These are phyloP conservation scores for Lumnitzera racemosa DNA, from an alignment of 345 rosid genomes.

Conservation along the genomic window DNA sequence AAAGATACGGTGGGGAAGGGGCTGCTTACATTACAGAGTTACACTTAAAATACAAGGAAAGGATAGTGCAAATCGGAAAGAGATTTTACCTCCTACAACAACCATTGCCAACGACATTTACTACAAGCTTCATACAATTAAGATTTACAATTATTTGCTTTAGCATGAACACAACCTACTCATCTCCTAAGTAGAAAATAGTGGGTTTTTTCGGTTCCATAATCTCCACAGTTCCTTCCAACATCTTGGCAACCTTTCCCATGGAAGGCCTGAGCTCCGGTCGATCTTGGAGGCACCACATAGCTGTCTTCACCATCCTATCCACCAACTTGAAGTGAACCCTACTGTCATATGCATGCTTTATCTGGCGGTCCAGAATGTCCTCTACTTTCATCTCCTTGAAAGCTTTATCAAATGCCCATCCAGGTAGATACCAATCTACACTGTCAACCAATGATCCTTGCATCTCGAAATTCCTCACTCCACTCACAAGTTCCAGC, in stretches of 20 bases:
- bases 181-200: conserved; percentile 49
- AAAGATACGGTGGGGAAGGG: too few species aligned
- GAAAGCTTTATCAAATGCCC: conserved; percentile 64
- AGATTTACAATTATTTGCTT: too few species aligned
- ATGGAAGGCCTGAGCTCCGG: conserved; percentile 54
- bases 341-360: conserved; percentile 37
- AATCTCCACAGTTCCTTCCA: conserved; percentile 69
- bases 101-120: too few species aligned
- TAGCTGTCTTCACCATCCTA: conserved; percentile 67
- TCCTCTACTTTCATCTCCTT: conserved; percentile 59
- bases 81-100: too few species aligned
- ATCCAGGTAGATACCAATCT: conserved; percentile 61
- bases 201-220: conserved; percentile 62
- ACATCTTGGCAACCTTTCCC: conserved; percentile 75
- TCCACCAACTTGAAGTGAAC: conserved; percentile 48
- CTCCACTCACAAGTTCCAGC: conserved; percentile 51
- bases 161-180: conserved; percentile 5
- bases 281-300: conserved; percentile 72
- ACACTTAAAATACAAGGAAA: too few species aligned
- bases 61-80: too few species aligned
- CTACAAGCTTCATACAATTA: too few species aligned
- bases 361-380: conserved; percentile 49
- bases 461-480: conserved; percentile 41
- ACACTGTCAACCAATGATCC: conserved; percentile 40
- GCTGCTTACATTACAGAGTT: too few species aligned